Evolutionary conservation across 1,284 basidiomycete species (phyloP).

Genomic region (Cerrena zonata): DNA sequence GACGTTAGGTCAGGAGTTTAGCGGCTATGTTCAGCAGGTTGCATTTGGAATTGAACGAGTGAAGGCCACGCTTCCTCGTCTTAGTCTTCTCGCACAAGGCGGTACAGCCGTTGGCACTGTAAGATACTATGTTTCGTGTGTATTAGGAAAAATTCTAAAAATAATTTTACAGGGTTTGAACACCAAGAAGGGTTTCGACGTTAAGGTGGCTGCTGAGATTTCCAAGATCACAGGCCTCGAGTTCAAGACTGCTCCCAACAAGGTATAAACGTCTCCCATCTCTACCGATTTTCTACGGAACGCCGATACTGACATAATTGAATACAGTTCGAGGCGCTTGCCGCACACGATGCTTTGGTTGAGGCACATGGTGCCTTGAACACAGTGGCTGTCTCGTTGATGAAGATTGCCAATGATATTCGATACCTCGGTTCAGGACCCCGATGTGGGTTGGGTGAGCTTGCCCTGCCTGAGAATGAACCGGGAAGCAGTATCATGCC

Average conservation of each 20-base stretch:
- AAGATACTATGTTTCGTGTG: slow-evolving; percentile 26
- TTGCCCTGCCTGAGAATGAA: slow-evolving; percentile 95
- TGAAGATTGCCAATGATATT: slow-evolving; percentile 99
- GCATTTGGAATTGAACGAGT: slow-evolving; percentile 87
- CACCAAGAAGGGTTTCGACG: slow-evolving; percentile 94
- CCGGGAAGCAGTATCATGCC: slow-evolving; percentile 99
- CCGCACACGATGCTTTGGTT: slow-evolving; percentile 93
- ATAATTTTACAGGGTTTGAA: slow-evolving; percentile 75
- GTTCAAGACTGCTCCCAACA: slow-evolving; percentile 97
- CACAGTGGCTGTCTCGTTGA: slow-evolving; percentile 87
- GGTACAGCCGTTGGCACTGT: slow-evolving; percentile 98
- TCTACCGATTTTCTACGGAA: no score
- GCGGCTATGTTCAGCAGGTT: slow-evolving; percentile 94
- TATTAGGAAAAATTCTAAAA: slow-evolving; percentile 2
- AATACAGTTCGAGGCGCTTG: slow-evolving; percentile 88
- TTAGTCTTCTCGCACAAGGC: slow-evolving; percentile 92
- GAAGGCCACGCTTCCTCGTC: slow-evolving; percentile 76
- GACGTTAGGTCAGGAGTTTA: slow-evolving; percentile 98
- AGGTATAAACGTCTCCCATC: slow-evolving; percentile 43
- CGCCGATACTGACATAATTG: slow-evolving; percentile 7
- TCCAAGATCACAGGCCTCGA: slow-evolving; percentile 85
- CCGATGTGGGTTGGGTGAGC: slow-evolving; percentile 93
- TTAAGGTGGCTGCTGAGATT: slow-evolving; percentile 88
- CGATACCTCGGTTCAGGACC: slow-evolving; percentile 97
- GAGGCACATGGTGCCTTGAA: slow-evolving; percentile 97